These are phyloP conservation scores for Yarrowia deformans DNA, from an alignment of 805 yeast species.

Conservation along the genomic window DNA sequence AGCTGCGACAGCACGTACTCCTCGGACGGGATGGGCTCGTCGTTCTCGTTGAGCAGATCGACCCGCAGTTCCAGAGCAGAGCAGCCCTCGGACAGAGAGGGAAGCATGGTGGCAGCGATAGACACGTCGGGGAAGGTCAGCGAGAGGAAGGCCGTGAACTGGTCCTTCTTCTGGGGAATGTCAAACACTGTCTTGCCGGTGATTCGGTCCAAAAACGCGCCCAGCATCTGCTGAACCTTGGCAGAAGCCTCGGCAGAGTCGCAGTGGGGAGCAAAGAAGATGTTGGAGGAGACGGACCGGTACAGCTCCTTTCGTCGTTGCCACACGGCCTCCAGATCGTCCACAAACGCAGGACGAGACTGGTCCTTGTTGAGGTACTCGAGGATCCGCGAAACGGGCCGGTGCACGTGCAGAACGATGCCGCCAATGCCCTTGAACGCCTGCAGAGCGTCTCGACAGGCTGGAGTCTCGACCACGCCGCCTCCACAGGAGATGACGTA, in stretches of 20 bases:
- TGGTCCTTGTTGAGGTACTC: constrained; percentile 76
- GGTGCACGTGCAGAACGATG: constrained; percentile 86
- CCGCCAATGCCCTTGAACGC: constrained; percentile 66
- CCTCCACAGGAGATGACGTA: constrained; percentile 94
- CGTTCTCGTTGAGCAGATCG: constrained; percentile 64
- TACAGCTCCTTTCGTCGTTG: constrained; percentile 79
- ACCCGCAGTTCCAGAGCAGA: constrained; percentile 86
- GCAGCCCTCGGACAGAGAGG: constrained; percentile 68
- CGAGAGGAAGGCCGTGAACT: constrained; percentile 70
- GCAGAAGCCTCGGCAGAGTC: constrained; percentile 60
- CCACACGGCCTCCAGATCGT: constrained; percentile 86
- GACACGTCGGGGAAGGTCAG: constrained; percentile 71
- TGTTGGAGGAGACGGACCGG: constrained; percentile 76
- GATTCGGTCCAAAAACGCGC: constrained; percentile 63
- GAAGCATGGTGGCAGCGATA: constrained; percentile 56
- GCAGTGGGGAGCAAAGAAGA: constrained; percentile 80
- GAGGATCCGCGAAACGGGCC: constrained; percentile 82
- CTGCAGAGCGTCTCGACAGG: constrained; percentile 70
- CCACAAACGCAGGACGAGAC: constrained; percentile 78
- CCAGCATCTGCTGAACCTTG: constrained; percentile 65
- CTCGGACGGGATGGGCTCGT: constrained; percentile 45
- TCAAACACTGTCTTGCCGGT: constrained; percentile 59
- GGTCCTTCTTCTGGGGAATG: constrained; percentile 51
- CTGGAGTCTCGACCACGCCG: constrained; percentile 83
- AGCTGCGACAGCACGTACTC: constrained; percentile 76